phyloP scores from a whole-genome alignment of 768 basidiomycete genomes.

The Rhodosporidiobolus sp. region DNA sequence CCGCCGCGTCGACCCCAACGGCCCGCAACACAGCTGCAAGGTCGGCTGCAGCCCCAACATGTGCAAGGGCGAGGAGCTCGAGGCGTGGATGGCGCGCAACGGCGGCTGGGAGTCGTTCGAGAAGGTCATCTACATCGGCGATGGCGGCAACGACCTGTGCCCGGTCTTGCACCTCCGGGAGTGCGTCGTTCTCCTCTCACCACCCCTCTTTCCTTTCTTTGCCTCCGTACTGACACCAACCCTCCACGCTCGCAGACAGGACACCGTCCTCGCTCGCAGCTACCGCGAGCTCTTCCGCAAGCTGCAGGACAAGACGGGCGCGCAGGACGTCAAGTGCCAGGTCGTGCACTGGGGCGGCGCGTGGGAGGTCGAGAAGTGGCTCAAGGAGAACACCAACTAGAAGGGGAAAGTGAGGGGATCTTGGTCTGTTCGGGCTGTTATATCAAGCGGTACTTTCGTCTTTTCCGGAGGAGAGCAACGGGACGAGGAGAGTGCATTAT shows the following conservation, averaged over 20 bases:
- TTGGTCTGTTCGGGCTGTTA: too few relatives aligned
- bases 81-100: conserved; percentile 67
- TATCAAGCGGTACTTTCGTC: too few relatives aligned
- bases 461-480: too few relatives aligned
- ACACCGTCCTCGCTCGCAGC: conserved; percentile 74
- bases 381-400: conserved; percentile 46
- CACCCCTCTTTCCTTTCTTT: not conserved
- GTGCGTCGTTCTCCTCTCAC: not conserved
- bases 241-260: conserved; percentile 61
- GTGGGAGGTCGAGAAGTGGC: conserved; percentile 92
- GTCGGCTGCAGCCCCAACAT: conserved; percentile 93
- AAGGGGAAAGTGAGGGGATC: too few relatives aligned
- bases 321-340: conserved; percentile 64
- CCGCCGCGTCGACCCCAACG: conserved; percentile 69
- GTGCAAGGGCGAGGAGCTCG: conserved; percentile 99
- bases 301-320: conserved; percentile 67
- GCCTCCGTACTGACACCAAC: not conserved
- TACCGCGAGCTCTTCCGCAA: conserved; percentile 74
- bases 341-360: conserved; percentile 87
- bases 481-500: too few relatives aligned
- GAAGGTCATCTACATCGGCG: conserved; percentile 83
- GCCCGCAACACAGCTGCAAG: conserved; percentile 74
- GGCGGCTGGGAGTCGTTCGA: conserved; percentile 60
- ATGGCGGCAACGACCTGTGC: conserved; percentile 94
- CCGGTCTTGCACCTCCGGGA: conserved; percentile 71